phyloP scores from a whole-genome alignment of 805 yeast species.

The Ogataea saltuana region DNA sequence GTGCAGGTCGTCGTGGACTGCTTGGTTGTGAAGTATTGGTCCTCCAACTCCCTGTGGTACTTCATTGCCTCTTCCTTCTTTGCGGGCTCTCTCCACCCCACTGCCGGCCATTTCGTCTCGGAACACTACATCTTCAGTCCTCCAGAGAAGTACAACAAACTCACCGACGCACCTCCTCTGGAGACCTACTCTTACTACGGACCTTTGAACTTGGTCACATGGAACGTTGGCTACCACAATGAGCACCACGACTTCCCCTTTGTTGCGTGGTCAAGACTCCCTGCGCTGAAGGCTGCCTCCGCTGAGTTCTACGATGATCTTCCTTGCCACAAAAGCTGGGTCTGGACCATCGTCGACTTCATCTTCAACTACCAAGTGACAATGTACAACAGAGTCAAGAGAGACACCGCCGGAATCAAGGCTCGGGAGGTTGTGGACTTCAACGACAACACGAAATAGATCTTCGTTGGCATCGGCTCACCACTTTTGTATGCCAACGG shows the following conservation, averaged over 20 bases:
- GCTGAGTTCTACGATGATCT: conserved; percentile 78
- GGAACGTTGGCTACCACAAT: conserved; percentile 93
- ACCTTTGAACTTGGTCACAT: conserved; percentile 68
- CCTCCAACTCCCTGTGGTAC: conserved; percentile 62
- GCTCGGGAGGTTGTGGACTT: conserved; percentile 35
- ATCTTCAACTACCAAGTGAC: conserved; percentile 65
- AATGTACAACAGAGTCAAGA: conserved; percentile 80
- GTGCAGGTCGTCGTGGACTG: conserved; percentile 61
- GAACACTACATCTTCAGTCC: conserved; percentile 83
- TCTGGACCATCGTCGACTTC: conserved; percentile 71
- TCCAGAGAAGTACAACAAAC: conserved; percentile 34
- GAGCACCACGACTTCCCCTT: conserved; percentile 97
- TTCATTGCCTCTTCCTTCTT: conserved; percentile 75
- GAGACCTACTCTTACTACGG: conserved; percentile 94
- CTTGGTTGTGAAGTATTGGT: conserved; percentile 60
- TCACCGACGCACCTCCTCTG: conserved; percentile 51
- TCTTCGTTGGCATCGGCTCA: not conserved
- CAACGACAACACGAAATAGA: conserved; percentile 35
- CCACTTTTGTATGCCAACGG: too few relatives aligned
- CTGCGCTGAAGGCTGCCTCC: conserved; percentile 64
- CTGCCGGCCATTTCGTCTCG: conserved; percentile 95
- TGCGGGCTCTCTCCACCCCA: conserved; percentile 91
- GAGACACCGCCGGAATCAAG: conserved; percentile 43
- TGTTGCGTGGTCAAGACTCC: conserved; percentile 84
- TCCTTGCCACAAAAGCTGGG: conserved; percentile 79